Base-by-base conservation (phyloP, 164 flowering plant species). In the Vitis riparia region DNA sequence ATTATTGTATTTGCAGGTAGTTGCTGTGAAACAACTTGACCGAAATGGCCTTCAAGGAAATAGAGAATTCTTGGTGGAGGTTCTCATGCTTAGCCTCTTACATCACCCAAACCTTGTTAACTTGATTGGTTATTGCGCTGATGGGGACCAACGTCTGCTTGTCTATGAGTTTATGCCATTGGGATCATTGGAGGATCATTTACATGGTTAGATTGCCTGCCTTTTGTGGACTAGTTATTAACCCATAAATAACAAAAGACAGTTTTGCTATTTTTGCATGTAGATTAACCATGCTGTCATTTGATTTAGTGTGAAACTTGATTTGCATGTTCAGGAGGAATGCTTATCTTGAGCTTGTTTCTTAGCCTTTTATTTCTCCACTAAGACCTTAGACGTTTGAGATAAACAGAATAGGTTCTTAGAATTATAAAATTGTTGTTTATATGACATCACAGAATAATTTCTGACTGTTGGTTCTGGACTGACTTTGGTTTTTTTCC, bases 71-170 rank as follows among this genome's bases (percentile, higher is more conserved):
- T 65, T 92, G 67, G 95, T 93, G 71, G 97, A 93, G 82, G 95
- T 93, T 81, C 94, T 93, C 66, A 93, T 93, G 98, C 98, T 93
- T 72, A 91, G 94, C 79, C 90, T 91, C 47, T 78, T 93, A 68
- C 94, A 93, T 72, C 98, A 93, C 74, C 82, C 85, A 37, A 93
- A 89, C 79, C 92, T 93, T 65, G 96, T 93, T 69, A 93, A 91
- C 78, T 77, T 93, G 84, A 91, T 89, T 67, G 98, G 98, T 57
- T 93, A 93, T 77, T 91, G 96, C 77, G 98, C 97, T 50, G 97
- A 93, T 68, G 98, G 98, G 52, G 98, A 91, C 68, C 97, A 93
- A 70, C 91, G 98, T 65, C 98, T 93, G 65, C 98, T 93, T 75
- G 98, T 93, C 55, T 93, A 91, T 70, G 98, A 93, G 79, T 91